phyloP scores from a whole-genome alignment of 1,284 basidiomycete species.

The Ganoderma lucidum region DNA sequence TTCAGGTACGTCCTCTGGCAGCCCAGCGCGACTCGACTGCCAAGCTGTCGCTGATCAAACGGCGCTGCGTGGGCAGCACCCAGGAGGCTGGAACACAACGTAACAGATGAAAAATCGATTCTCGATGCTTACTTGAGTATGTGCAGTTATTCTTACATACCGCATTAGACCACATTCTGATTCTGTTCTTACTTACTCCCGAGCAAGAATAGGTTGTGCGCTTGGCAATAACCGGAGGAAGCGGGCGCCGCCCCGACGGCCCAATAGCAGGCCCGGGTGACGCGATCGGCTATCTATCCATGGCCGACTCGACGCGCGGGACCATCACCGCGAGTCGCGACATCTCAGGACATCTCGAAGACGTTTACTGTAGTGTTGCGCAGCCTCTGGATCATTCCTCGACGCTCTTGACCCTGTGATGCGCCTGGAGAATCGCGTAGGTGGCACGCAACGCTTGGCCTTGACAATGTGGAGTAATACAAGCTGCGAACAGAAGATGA shows the following conservation, averaged over 20 bases:
- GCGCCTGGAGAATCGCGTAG: background rate
- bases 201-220: constrained; percentile 10
- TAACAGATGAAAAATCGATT: background rate
- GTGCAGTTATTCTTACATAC: background rate
- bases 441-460: background rate
- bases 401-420: background rate
- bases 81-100: background rate
- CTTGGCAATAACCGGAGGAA: constrained; percentile 18
- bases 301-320: constrained; percentile 6
- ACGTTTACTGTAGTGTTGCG: background rate
- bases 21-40: background rate
- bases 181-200: background rate
- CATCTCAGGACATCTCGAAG: background rate
- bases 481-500: constrained; percentile 10
- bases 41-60: constrained; percentile 6
- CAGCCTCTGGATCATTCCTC: constrained; percentile 2
- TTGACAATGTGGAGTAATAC: background rate
- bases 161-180: background rate
- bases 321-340: background rate
- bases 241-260: constrained; percentile 5
- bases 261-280: constrained; percentile 12
- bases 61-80: background rate
- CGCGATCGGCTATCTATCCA: constrained; percentile 23
- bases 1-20: constrained; percentile 15
- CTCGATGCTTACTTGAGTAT: background rate